Conservation (phyloP, 257 asterid species). For the Fraxinus quadrangulata region DNA sequence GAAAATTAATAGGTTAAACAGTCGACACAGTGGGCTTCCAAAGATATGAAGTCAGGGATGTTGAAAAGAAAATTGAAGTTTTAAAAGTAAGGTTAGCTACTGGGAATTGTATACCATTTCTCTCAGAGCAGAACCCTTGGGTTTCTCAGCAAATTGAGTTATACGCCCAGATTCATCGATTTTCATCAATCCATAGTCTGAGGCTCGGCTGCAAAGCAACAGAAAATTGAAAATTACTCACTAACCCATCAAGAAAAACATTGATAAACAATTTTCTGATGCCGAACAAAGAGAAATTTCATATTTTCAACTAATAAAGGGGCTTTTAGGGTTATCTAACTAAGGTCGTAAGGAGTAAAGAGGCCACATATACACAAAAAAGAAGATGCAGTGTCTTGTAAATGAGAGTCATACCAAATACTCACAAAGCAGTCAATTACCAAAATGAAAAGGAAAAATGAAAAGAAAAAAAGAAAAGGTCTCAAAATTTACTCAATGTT, state of each 20-base stretch:
- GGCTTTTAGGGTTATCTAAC: not conserved
- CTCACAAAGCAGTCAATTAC: no score
- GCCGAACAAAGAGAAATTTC: not conserved
- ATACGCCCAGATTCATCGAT: slow-evolving; percentile 72
- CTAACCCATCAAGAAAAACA: slow-evolving; percentile 2
- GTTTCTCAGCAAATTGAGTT: slow-evolving; percentile 84
- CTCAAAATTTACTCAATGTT: no score
- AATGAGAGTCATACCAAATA: not conserved
- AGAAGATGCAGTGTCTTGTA: not conserved
- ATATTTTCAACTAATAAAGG: not conserved
- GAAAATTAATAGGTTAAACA: not conserved
- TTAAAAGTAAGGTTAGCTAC: not conserved
- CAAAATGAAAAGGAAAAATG: no score
- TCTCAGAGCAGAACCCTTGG: slow-evolving; percentile 71
- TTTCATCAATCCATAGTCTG: slow-evolving; percentile 90
- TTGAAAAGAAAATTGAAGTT: not conserved
- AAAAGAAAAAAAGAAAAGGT: no score
- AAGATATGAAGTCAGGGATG: not conserved
- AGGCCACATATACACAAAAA: not conserved
- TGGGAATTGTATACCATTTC: slow-evolving; percentile 58
- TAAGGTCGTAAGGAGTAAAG: not conserved
- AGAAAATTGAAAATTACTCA: slow-evolving; percentile 8
- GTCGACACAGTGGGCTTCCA: not conserved
- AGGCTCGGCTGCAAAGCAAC: slow-evolving; percentile 65
- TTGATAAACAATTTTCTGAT: not conserved